These are phyloP conservation scores for Pistacia integerrima DNA, from an alignment of 345 rosid species.

Conservation along the genomic window DNA sequence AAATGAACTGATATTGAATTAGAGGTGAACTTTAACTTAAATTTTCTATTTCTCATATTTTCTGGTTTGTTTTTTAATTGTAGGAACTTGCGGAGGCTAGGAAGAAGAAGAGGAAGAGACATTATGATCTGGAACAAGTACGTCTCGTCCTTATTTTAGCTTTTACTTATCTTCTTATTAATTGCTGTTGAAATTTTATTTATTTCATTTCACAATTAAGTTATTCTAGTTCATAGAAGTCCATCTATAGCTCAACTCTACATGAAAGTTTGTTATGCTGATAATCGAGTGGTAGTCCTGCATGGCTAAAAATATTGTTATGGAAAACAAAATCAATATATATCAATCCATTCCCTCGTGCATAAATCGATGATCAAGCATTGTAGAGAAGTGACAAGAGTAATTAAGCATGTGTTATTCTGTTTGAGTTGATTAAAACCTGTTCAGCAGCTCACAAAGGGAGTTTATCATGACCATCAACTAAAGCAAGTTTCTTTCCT, in stretches of 20 bases:
- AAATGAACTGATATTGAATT: background rate
- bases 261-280: background rate
- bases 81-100: conserved; percentile 79
- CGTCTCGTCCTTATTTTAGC: conserved; percentile 2
- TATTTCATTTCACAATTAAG: background rate
- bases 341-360: background rate
- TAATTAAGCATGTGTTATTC: background rate
- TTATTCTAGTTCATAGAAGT: background rate
- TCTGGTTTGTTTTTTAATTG: background rate
- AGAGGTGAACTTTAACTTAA: background rate
- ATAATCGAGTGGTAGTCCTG: background rate
- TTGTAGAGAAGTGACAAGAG: background rate
- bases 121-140: conserved; percentile 84
- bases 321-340: too few relatives aligned
- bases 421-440: background rate
- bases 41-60: background rate
- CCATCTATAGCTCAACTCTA: too few relatives aligned
- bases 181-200: background rate
- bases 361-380: background rate
- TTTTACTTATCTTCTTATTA: background rate
- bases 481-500: background rate
- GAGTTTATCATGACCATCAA: conserved; percentile 1
- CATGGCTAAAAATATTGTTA: background rate
- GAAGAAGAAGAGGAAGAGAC: conserved; percentile 85
- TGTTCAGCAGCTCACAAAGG: background rate